phyloP scores from a whole-genome alignment of 2,329 filamentous ascomycete genomes.

The Hypoxylon sp. region DNA sequence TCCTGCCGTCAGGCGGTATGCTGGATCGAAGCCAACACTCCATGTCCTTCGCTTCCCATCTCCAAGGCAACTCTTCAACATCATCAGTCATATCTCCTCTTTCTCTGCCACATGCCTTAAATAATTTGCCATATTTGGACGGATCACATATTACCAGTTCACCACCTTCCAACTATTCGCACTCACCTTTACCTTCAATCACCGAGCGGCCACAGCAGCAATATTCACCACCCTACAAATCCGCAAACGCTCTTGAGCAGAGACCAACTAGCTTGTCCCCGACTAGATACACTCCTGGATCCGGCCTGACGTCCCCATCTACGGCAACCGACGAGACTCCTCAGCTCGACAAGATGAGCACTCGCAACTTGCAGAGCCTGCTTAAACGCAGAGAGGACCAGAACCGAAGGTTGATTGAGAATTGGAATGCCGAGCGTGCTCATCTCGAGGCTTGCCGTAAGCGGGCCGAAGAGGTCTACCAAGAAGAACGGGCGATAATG shows the following conservation, averaged over 20 bases:
- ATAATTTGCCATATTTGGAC: conserved; percentile 51
- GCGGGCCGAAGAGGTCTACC: conserved; percentile 64
- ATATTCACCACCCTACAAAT: conserved; percentile 40
- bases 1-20: conserved; percentile 52
- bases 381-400: conserved; percentile 43
- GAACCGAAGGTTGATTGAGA: conserved; percentile 50
- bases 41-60: conserved; percentile 37
- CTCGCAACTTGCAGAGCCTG: conserved; percentile 35
- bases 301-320: conserved; percentile 39
- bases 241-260: conserved; percentile 35
- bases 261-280: conserved; percentile 48
- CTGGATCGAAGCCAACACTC: conserved; percentile 47
- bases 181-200: conserved; percentile 36
- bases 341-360: conserved; percentile 37
- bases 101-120: conserved; percentile 48
- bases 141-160: conserved; percentile 37
- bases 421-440: conserved; percentile 63
- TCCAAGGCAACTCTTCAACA: conserved; percentile 45
- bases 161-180: conserved; percentile 36
- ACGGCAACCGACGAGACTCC: conserved; percentile 29
- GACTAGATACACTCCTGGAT: conserved; percentile 31
- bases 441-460: conserved; percentile 63
- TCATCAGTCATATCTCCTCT: conserved; percentile 54
- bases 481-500: conserved; percentile 62
- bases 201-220: conserved; percentile 36